Evolutionary conservation across 805 yeast genomes (phyloP).

Genomic region (Grigorovia transvaalensis): DNA sequence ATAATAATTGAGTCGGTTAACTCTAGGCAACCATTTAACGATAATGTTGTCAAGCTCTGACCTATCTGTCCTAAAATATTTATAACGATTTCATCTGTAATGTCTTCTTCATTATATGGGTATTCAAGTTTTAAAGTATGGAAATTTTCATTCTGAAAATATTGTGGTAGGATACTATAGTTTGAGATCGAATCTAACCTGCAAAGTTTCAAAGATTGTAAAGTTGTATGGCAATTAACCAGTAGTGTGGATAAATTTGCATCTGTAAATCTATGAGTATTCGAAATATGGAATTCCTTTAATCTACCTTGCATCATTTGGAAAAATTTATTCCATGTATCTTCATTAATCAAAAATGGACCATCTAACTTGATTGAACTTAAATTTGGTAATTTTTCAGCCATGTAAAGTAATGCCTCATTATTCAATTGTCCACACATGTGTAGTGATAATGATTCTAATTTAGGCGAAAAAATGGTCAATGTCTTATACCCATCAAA

Average conservation of each 20-base stretch:
- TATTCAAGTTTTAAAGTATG: slow-evolving; percentile 54
- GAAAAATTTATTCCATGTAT: slow-evolving; percentile 70
- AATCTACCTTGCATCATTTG: slow-evolving; percentile 45
- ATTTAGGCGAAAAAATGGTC: slow-evolving; percentile 68
- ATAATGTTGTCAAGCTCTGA: slow-evolving; percentile 43
- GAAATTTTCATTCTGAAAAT: slow-evolving; percentile 36
- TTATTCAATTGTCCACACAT: slow-evolving; percentile 93
- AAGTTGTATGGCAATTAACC: slow-evolving; percentile 45
- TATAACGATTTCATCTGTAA: slow-evolving; percentile 57
- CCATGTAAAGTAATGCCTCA: slow-evolving; percentile 56
- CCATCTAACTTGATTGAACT: slow-evolving; percentile 66
- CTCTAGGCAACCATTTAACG: slow-evolving; percentile 62
- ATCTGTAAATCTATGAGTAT: slow-evolving; percentile 75
- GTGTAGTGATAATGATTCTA: slow-evolving; percentile 54
- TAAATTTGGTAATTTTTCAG: slow-evolving; percentile 47
- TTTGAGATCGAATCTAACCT: slow-evolving; percentile 64
- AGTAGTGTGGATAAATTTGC: slow-evolving; percentile 53
- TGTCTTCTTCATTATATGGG: slow-evolving; percentile 54
- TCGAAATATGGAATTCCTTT: slow-evolving; percentile 50
- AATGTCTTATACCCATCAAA: slow-evolving; percentile 55
- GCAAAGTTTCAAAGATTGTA: slow-evolving; percentile 51
- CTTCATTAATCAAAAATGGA: slow-evolving; percentile 71
- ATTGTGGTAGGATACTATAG: slow-evolving; percentile 57
- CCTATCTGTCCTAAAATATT: slow-evolving; percentile 56
- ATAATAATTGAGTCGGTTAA: slow-evolving; percentile 54